Base-by-base conservation (phyloP, 1,284 basidiomycete species). In the Irpex sp. region DNA sequence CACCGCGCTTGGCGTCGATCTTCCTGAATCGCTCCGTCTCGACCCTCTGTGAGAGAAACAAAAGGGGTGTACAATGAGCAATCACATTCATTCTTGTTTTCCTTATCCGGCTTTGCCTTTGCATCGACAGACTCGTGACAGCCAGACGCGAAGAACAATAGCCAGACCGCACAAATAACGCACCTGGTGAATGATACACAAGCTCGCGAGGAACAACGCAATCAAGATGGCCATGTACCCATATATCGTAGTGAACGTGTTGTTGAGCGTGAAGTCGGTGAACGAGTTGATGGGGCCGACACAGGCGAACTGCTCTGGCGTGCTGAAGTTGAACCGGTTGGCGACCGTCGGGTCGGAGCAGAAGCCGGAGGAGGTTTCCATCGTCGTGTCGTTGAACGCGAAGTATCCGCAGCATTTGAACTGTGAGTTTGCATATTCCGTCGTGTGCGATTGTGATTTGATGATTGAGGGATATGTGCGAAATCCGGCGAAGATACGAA, bases 1-100 rank as follows among this genome's bases (percentile, higher is more conserved):
- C 90, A 65, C 92, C 92, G 67, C 90, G 87, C 78, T 95, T 95
- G 65, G 84, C 84, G 69, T 95, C 92, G 68, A 95, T 95, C 77
- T 81, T 89, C 79, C 85, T 87, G 82, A 95, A 94, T 46, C 93
- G 86, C 67, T 91, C 89, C 62, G 84, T 81, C 75, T 93, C 89
- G 71, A 88, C 78, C 68, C 92, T 83, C 91, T 93, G 77, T 57
- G 7, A 26, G 9, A 51, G 13, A 51, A 51, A 19, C 50, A 31
- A 57, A 35, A 39, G 57, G 64, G 59, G 51, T 65, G 31, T 55
- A 11, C 26, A 63, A n/a, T 35, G n/a, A 21, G 21, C 4, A 13
- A 21, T 33, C 26, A 26, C 21, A 3, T 26, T 26, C 21, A 26
- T 26, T 3, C 4, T 26, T 26, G 26, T 26, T 26, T 26, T 2